phyloP scores from a whole-genome alignment of 2,329 filamentous ascomycete species.

The Aspergillus transmontanensis region DNA sequence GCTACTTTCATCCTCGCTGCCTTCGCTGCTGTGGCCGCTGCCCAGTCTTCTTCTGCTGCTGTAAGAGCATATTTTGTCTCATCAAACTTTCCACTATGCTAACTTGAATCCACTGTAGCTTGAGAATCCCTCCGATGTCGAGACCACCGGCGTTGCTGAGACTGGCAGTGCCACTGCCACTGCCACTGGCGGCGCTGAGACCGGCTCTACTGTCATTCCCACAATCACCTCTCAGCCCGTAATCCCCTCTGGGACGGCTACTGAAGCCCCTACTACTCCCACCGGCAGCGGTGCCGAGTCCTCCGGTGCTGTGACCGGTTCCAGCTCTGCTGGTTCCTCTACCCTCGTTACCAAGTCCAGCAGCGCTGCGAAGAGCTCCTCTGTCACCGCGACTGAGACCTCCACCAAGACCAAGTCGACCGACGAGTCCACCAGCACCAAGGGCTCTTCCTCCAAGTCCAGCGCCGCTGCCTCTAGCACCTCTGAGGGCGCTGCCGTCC shows the following conservation, averaged over 20 bases:
- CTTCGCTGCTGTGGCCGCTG: constrained; percentile 46
- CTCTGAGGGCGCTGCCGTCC: constrained; percentile 33
- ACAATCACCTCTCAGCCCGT: constrained; percentile 39
- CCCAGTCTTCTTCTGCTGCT: constrained; percentile 32
- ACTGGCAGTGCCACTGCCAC: background rate
- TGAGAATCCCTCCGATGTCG: background rate
- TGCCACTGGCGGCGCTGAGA: background rate
- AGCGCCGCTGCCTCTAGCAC: constrained; percentile 21
- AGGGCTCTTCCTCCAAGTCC: constrained; percentile 16
- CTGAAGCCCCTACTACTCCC: constrained; percentile 4
- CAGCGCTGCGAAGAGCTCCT: constrained; percentile 15
- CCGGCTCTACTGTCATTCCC: constrained; percentile 2
- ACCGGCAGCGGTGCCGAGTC: constrained; percentile 29
- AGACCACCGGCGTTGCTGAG: background rate
- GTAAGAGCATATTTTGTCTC: constrained; percentile 18
- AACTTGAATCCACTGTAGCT: background rate
- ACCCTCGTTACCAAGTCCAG: constrained; percentile 27
- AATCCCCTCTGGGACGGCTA: constrained; percentile 16
- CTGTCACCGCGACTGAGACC: constrained; percentile 27
- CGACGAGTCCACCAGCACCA: constrained; percentile 22
- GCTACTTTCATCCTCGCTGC: constrained; percentile 47
- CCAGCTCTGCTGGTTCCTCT: constrained; percentile 24
- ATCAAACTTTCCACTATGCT: background rate
- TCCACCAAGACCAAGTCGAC: constrained; percentile 23
- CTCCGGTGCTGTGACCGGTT: constrained; percentile 15